phyloP scores from a whole-genome alignment of 2,329 filamentous ascomycete species.

The Fusarium coffeatum region DNA sequence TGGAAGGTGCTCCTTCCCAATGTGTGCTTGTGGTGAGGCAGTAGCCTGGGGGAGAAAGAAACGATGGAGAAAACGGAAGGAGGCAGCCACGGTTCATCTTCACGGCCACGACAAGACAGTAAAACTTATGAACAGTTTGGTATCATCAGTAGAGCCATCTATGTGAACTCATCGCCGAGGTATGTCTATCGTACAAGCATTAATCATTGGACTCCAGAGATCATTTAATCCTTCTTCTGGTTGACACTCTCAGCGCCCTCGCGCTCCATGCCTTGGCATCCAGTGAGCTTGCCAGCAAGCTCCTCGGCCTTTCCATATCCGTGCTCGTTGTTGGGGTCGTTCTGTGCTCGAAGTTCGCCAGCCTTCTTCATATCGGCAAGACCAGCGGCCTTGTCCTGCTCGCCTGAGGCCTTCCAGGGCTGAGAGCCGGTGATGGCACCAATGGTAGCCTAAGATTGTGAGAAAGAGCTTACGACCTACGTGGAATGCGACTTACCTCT shows the following conservation, averaged over 20 bases:
- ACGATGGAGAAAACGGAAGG: background rate
- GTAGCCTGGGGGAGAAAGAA: background rate
- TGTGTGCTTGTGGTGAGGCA: background rate
- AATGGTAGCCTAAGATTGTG: slow-evolving; percentile 61
- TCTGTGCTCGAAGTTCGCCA: slow-evolving; percentile 63
- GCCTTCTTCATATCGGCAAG: slow-evolving; percentile 72
- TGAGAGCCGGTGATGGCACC: slow-evolving; percentile 71
- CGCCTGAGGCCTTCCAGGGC: slow-evolving; percentile 72
- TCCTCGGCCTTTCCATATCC: slow-evolving; percentile 74
- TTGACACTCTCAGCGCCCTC: slow-evolving; percentile 67
- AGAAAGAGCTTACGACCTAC: background rate
- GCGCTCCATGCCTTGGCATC: slow-evolving; percentile 76
- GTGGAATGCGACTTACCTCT: slow-evolving; percentile 61
- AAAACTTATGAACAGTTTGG: background rate
- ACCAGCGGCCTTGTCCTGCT: slow-evolving; percentile 72
- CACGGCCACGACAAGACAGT: fast-evolving
- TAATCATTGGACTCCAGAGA: background rate
- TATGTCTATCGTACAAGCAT: slow-evolving; percentile 22
- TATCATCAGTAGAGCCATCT: background rate
- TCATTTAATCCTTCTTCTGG: slow-evolving; percentile 46
- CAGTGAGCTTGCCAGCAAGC: slow-evolving; percentile 70
- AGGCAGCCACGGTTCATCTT: background rate
- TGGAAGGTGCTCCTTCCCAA: slow-evolving; percentile 1
- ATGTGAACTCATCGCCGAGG: background rate
- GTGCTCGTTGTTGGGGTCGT: slow-evolving; percentile 60